Percentiles rank a stretch among this genome's conserved stretches.
phyloP scores from a whole-genome alignment of 1,284 basidiomycete species.

The Marasmius tenuissimus region DNA sequence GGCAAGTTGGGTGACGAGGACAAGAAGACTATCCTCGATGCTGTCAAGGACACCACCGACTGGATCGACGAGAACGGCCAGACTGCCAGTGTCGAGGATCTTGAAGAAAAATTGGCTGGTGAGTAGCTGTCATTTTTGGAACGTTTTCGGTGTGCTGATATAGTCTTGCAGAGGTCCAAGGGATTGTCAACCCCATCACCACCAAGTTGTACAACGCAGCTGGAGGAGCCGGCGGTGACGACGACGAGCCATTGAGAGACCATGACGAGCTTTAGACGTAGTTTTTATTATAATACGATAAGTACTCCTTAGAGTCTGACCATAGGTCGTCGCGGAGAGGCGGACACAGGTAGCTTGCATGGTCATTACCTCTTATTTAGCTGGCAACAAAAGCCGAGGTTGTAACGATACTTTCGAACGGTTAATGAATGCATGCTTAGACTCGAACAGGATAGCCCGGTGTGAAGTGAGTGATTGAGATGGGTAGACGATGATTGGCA shows the following conservation, averaged over 20 bases:
- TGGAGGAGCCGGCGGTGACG: slow-evolving; percentile 42
- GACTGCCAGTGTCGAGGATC: slow-evolving; percentile 79
- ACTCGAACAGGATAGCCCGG: background rate
- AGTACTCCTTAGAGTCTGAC: slow-evolving; percentile 14
- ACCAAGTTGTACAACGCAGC: slow-evolving; percentile 74
- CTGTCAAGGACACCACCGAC: slow-evolving; percentile 87
- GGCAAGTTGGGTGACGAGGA: slow-evolving; percentile 87
- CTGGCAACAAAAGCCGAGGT: background rate
- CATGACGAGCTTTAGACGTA: slow-evolving; percentile 71
- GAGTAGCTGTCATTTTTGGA: slow-evolving; percentile 16
- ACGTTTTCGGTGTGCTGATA: slow-evolving; percentile 8
- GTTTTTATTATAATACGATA: slow-evolving; percentile 37
- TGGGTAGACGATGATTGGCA: background rate
- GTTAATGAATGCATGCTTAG: background rate
- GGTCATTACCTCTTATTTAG: background rate
- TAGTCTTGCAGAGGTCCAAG: slow-evolving; percentile 58
- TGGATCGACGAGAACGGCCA: slow-evolving; percentile 89
- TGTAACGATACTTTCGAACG: background rate
- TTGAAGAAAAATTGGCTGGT: slow-evolving; percentile 85
- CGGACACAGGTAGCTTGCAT: too few species aligned
- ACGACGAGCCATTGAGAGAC: slow-evolving; percentile 56
- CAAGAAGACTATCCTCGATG: slow-evolving; percentile 83
- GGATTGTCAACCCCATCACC: slow-evolving; percentile 73
- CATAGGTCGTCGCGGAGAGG: background rate
- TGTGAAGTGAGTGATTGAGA: background rate